These are phyloP conservation scores for Erodium chrysanthum DNA, from an alignment of 441 rosid species.

Conservation along the genomic window DNA sequence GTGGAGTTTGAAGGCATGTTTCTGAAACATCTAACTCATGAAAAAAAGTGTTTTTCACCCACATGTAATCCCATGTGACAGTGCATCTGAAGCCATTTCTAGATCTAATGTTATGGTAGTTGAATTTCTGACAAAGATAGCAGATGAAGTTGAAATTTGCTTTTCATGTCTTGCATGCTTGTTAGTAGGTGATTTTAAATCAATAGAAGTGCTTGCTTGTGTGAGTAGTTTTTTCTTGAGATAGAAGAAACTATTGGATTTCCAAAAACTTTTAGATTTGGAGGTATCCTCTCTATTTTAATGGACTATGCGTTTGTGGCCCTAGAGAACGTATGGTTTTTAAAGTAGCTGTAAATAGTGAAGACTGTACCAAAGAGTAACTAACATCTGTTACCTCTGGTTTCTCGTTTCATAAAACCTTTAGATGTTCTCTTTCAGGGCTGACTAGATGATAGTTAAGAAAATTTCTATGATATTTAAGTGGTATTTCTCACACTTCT, in stretches of 20 bases:
- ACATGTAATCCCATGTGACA: neutral
- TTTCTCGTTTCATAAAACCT: no score
- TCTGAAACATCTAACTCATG: neutral
- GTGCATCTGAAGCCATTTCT: neutral
- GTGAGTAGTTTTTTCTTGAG: neutral
- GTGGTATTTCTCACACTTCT: neutral
- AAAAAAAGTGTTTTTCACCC: neutral
- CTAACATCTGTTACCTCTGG: neutral
- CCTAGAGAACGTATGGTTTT: neutral
- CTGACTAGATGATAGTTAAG: neutral
- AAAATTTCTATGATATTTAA: neutral
- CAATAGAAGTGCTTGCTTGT: neutral
- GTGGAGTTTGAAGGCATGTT: neutral
- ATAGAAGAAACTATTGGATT: neutral
- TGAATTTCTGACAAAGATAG: neutral
- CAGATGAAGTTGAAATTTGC: neutral
- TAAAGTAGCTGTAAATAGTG: neutral
- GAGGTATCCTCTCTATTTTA: neutral
- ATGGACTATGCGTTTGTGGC: neutral
- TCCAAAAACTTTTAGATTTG: neutral
- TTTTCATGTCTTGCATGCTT: neutral
- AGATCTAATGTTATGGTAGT: neutral
- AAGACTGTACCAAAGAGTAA: neutral
- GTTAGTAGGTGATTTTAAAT: neutral
- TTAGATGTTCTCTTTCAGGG: neutral